Conservation (phyloP, 352 stramenopile genomes). For the Globisporangium nagaii region DNA sequence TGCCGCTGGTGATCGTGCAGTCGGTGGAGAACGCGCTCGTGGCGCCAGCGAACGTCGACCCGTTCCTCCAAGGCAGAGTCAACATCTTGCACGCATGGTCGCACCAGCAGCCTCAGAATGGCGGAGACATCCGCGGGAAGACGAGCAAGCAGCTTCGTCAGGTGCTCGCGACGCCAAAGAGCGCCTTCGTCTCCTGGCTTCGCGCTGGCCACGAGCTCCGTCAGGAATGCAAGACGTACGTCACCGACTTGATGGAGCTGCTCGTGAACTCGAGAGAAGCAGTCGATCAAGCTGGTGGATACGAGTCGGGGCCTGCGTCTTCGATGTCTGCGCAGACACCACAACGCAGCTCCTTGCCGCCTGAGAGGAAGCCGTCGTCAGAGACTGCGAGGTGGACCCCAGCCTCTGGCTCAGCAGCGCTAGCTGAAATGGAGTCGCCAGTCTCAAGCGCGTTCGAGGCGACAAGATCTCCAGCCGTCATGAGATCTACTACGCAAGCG, state of each 20-base stretch:
- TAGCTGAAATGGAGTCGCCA: background rate
- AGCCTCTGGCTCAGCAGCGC: background rate
- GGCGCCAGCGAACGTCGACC: constrained; percentile 85
- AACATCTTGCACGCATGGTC: constrained; percentile 72
- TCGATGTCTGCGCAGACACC: background rate
- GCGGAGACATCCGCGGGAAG: constrained; percentile 40
- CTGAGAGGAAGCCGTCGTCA: background rate
- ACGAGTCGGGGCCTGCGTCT: too few relatives aligned
- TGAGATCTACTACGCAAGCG: background rate
- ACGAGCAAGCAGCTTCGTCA: constrained; percentile 49
- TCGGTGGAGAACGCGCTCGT: constrained; percentile 88
- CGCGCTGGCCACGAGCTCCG: constrained; percentile 84
- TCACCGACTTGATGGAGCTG: constrained; percentile 78
- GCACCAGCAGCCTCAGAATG: constrained; percentile 48
- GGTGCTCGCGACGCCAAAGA: constrained; percentile 34
- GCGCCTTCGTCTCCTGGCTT: constrained; percentile 88
- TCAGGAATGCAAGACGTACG: constrained; percentile 81
- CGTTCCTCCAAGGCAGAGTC: constrained; percentile 80
- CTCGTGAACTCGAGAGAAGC: constrained; percentile 51
- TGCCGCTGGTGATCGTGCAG: constrained; percentile 84
- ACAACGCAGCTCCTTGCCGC: background rate
- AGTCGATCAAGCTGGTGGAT: constrained; percentile 1
- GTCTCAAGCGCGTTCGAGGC: background rate
- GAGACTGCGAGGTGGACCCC: background rate
- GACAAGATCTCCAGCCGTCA: background rate